Conservation (phyloP, 139 green algal species). For the Ostreobium quekettii region DNA sequence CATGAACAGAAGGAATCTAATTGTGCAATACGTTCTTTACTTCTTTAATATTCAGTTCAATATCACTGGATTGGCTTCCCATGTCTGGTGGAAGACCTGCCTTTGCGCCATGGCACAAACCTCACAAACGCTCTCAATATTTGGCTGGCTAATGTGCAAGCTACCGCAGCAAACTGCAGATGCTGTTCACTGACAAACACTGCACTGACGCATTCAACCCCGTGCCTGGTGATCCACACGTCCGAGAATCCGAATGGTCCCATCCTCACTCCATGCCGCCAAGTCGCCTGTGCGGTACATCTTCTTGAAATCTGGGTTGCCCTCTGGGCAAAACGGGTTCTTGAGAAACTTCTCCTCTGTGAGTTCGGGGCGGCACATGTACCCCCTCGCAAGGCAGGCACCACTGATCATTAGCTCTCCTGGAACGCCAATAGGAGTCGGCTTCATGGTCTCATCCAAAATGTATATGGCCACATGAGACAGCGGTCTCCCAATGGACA, state of each 20-base stretch:
- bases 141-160: no score
- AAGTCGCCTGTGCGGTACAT: constrained; percentile 44
- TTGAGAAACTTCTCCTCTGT: constrained; percentile 36
- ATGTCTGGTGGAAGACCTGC: no score
- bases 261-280: constrained; percentile 25
- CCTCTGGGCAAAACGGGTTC: constrained; percentile 36
- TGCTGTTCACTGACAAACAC: no score
- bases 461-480: constrained; percentile 24
- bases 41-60: no score
- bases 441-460: constrained; percentile 23
- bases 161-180: no score
- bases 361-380: constrained; percentile 26
- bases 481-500: constrained; percentile 3
- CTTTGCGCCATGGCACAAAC: no score
- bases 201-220: no score
- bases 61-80: no score
- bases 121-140: no score
- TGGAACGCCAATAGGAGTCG: constrained; percentile 26
- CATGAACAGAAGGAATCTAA: no score
- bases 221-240: constrained; percentile 34
- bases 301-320: constrained; percentile 20
- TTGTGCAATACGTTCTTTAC: no score
- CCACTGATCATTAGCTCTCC: constrained; percentile 46
- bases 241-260: constrained; percentile 34
- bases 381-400: constrained; percentile 32